These are phyloP conservation scores for Puccinia hordei DNA, from an alignment of 1,284 basidiomycete genomes.

Conservation along the genomic window DNA sequence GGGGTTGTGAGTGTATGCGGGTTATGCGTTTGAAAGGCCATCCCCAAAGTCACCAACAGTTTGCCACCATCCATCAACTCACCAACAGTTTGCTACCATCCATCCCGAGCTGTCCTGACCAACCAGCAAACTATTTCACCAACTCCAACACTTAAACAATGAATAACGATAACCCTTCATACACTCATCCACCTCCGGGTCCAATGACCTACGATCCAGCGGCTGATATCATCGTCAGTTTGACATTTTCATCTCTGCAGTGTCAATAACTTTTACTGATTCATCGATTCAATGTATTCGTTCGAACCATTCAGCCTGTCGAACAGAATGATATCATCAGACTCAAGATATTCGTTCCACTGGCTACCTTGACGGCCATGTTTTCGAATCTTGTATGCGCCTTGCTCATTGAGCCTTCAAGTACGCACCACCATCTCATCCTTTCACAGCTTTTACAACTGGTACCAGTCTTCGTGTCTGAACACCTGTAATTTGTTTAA, in stretches of 20 bases:
- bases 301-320: constrained; percentile 24
- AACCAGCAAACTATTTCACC: background rate
- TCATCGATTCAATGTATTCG: background rate
- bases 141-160: background rate
- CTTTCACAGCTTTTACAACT: background rate
- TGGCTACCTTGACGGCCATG: constrained; percentile 46
- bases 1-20: no score
- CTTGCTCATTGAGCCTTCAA: constrained; percentile 47
- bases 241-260: background rate
- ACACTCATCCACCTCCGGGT: background rate
- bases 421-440: constrained; percentile 2
- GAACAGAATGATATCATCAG: constrained; percentile 49
- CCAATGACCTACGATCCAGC: constrained; percentile 39
- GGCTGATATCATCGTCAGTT: constrained; percentile 41
- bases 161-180: constrained; percentile 12
- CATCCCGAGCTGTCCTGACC: no score
- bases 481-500: background rate
- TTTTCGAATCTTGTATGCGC: constrained; percentile 46
- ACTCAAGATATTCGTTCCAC: constrained; percentile 50
- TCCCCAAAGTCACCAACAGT: no score
- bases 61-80: no score
- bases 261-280: background rate
- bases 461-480: background rate
- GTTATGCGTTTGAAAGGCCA: no score
- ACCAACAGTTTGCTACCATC: no score